These are phyloP conservation scores for Agrostemma githago DNA, from an alignment of 148 eudicot genomes.

Conservation along the genomic window DNA sequence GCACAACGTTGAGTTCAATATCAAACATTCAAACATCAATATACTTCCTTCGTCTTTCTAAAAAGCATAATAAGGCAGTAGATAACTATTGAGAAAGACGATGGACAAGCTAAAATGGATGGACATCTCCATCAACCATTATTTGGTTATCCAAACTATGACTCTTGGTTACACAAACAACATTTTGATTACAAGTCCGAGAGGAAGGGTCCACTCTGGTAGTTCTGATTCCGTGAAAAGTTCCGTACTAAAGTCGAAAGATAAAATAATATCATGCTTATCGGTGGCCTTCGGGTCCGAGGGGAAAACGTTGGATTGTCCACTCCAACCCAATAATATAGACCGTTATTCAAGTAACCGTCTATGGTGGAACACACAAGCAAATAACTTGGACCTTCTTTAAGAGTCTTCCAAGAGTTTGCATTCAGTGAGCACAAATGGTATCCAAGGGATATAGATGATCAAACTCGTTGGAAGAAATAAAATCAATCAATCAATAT, in stretches of 20 bases:
- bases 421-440: neutral
- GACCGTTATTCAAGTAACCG: neutral
- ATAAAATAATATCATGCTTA: neutral
- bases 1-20: too few relatives aligned
- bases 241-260: neutral
- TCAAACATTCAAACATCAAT: too few relatives aligned
- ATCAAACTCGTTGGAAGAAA: too few relatives aligned
- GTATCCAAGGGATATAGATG: neutral
- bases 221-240: neutral
- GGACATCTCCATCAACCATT: too few relatives aligned
- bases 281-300: too few relatives aligned
- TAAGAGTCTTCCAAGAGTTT: constrained; percentile 9
- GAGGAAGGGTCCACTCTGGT: neutral
- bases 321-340: too few relatives aligned
- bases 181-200: neutral
- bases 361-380: neutral
- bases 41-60: too few relatives aligned
- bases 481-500: too few relatives aligned
- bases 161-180: neutral
- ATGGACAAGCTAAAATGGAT: neutral
- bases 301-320: too few relatives aligned
- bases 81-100: neutral
- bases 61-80: too few relatives aligned
- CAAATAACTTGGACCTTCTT: neutral
- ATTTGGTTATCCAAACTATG: too few relatives aligned